Conservation (phyloP, 805 yeast species). For the Pichia eremophila region DNA sequence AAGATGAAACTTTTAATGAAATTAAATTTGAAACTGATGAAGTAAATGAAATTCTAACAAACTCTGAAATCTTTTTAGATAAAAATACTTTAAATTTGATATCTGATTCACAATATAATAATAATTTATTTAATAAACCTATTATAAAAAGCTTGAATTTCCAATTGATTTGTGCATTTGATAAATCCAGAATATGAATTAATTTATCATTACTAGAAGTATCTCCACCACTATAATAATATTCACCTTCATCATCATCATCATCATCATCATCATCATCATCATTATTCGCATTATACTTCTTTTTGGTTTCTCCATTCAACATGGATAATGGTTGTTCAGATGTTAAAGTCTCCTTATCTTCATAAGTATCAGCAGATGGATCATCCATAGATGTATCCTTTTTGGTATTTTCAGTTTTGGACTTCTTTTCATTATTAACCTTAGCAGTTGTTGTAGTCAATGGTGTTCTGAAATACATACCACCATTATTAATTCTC, state of each 20-base stretch:
- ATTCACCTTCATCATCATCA: slow-evolving; percentile 1
- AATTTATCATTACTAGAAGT: not conserved
- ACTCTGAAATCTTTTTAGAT: slow-evolving; percentile 43
- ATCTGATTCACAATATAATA: slow-evolving; percentile 32
- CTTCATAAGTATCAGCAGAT: slow-evolving; percentile 18
- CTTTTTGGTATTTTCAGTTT: not conserved
- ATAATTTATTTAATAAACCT: slow-evolving; percentile 34
- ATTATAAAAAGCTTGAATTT: slow-evolving; percentile 42
- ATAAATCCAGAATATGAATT: slow-evolving; percentile 23
- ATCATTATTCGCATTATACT: not conserved
- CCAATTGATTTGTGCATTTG: slow-evolving; percentile 52
- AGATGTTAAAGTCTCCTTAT: slow-evolving; percentile 7
- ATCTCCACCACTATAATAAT: not conserved
- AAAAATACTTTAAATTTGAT: slow-evolving; percentile 31
- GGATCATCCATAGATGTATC: not conserved
- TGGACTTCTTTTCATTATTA: not conserved
- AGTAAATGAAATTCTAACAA: slow-evolving; percentile 69
- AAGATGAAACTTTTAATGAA: slow-evolving; percentile 53
- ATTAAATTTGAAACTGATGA: slow-evolving; percentile 69
- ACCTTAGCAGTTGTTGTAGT: not conserved
- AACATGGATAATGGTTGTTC: not conserved
- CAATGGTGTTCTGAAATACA: slow-evolving; percentile 17
- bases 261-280: slow-evolving; percentile 6
- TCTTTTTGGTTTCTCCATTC: not conserved
- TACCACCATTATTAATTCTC: slow-evolving; percentile 24